A percentile compares a stretch with the other conserved stretches of the same genome.
phyloP scores from a whole-genome alignment of 768 basidiomycete species.

The Leccinellum rugosiceps region DNA sequence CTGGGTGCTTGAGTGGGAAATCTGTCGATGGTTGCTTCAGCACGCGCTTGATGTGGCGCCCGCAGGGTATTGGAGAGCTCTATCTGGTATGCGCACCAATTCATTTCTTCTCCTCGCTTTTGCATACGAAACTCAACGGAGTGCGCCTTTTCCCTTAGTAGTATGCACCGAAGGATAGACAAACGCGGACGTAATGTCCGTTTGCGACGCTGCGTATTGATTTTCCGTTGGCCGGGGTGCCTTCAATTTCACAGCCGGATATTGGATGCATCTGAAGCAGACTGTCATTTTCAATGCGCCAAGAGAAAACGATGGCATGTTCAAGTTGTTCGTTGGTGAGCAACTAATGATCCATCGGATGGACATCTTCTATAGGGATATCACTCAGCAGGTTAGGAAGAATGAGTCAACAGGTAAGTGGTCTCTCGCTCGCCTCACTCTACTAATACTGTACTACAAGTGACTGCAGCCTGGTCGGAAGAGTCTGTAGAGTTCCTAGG shows the following conservation, averaged over 20 bases:
- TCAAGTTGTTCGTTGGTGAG: constrained; percentile 64
- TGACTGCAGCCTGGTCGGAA: background rate
- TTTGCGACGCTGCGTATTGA: constrained; percentile 68
- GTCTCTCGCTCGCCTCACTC: constrained; percentile 5
- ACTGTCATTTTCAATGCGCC: constrained; percentile 63
- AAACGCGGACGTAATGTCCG: constrained; percentile 56
- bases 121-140: background rate
- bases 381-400: constrained; percentile 8
- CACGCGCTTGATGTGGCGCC: constrained; percentile 82
- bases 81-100: constrained; percentile 53
- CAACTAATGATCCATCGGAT: constrained; percentile 43
- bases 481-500: constrained; percentile 40
- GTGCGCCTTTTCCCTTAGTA: constrained; percentile 21
- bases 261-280: constrained; percentile 72
- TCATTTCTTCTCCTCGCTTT: background rate
- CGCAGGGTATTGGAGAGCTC: constrained; percentile 64
- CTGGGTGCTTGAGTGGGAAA: too few species aligned
- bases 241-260: constrained; percentile 57
- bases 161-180: constrained; percentile 76
- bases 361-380: constrained; percentile 65
- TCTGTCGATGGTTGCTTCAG: constrained; percentile 79
- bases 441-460: too few species aligned
- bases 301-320: too few species aligned
- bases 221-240: constrained; percentile 73
- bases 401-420: background rate